Conservation (phyloP, 2,329 filamentous ascomycete species). For the Colletotrichum viniferum region DNA sequence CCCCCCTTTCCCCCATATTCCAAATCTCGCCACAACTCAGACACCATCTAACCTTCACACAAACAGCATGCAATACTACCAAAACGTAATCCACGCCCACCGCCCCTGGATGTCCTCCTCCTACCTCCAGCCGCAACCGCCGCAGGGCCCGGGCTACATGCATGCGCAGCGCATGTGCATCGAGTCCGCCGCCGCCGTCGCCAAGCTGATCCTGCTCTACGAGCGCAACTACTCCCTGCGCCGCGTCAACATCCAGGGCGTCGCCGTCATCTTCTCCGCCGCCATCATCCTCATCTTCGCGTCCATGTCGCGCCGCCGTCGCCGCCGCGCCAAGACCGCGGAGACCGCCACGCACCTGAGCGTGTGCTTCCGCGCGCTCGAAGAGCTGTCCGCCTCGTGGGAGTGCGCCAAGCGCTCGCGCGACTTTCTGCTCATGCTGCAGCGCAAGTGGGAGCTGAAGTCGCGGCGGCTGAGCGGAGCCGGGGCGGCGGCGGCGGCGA, state of each 20-base stretch:
- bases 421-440: conserved; percentile 27
- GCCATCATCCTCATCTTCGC: conserved; percentile 24
- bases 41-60: neutral
- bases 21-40: neutral
- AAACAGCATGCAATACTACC: conserved; percentile 30
- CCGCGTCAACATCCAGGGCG: conserved; percentile 26
- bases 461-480: neutral
- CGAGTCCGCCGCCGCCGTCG: conserved; percentile 24
- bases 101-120: conserved; percentile 30
- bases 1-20: neutral
- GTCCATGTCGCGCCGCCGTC: conserved; percentile 14
- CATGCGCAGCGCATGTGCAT: conserved; percentile 27
- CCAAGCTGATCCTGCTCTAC: conserved; percentile 23
- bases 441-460: conserved; percentile 16
- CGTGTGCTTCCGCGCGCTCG: conserved; percentile 28
- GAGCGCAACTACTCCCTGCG: conserved; percentile 21
- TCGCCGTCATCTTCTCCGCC: conserved; percentile 26
- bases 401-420: conserved; percentile 27
- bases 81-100: conserved; percentile 28
- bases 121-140: conserved; percentile 22
- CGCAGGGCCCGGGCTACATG: conserved; percentile 25
- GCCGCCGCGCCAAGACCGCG: neutral
- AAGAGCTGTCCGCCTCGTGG: conserved; percentile 24
- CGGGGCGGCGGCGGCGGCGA: neutral
- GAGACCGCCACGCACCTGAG: conserved; percentile 21